phyloP scores from a whole-genome alignment of 106 monocot species.

The Apostasia shenzhenica region DNA sequence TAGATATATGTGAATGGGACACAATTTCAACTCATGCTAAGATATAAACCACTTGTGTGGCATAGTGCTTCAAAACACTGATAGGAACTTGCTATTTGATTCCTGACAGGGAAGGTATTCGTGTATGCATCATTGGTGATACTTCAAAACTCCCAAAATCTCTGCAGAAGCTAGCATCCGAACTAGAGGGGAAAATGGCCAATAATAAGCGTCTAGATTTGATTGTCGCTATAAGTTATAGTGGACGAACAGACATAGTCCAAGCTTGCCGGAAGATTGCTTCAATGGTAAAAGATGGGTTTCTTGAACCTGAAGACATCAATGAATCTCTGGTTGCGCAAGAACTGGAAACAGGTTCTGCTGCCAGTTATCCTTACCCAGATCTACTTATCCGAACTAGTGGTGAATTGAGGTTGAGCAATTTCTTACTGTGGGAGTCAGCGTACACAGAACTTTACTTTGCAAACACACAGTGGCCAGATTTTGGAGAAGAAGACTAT shows the following conservation, averaged over 20 bases:
- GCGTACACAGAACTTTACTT: constrained; percentile 79
- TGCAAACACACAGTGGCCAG: constrained; percentile 49
- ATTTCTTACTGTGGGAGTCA: constrained; percentile 76
- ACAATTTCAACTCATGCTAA: too few relatives aligned
- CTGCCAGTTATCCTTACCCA: constrained; percentile 31
- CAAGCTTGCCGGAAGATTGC: constrained; percentile 65
- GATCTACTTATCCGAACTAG: constrained; percentile 76
- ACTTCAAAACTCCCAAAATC: constrained; percentile 42
- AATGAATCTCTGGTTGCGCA: constrained; percentile 43
- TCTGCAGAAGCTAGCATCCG: constrained; percentile 34
- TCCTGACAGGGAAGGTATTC: constrained; percentile 46
- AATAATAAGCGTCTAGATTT: constrained; percentile 41
- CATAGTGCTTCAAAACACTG: too few relatives aligned
- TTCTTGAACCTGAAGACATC: constrained; percentile 47
- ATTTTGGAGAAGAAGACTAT: constrained; percentile 67
- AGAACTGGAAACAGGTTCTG: constrained; percentile 48
- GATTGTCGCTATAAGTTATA: constrained; percentile 67
- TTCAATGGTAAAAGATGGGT: constrained; percentile 32
- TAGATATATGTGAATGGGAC: too few relatives aligned
- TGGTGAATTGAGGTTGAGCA: constrained; percentile 70
- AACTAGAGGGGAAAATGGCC: constrained; percentile 33
- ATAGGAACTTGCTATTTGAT: not conserved
- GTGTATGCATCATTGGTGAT: constrained; percentile 60
- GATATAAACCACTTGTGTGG: too few relatives aligned
- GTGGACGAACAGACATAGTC: constrained; percentile 57